Percentiles rank a stretch among this genome's conserved stretches.
phyloP scores from a whole-genome alignment of 2,329 filamentous ascomycete genomes.

The Daldinia eschscholtzii region DNA sequence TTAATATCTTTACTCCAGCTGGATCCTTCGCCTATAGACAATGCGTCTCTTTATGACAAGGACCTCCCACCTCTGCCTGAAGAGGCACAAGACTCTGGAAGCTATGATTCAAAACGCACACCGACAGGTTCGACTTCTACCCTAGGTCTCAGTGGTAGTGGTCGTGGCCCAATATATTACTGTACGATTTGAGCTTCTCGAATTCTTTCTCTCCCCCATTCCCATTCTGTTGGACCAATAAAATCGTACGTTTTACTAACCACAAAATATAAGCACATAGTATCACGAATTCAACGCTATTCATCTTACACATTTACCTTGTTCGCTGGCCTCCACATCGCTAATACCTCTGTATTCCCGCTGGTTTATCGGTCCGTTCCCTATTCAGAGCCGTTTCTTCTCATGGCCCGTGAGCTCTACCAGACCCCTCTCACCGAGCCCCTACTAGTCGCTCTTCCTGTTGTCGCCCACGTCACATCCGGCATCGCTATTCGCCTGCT shows the following conservation, averaged over 20 bases:
- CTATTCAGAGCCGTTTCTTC: constrained; percentile 84
- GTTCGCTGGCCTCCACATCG: constrained; percentile 81
- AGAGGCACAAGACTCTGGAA: constrained; percentile 53
- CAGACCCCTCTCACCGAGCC: constrained; percentile 86
- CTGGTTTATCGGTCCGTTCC: constrained; percentile 78
- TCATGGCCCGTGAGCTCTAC: constrained; percentile 92
- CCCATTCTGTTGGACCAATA: constrained; percentile 28
- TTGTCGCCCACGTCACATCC: constrained; percentile 80
- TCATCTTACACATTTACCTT: constrained; percentile 86
- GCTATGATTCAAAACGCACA: constrained; percentile 57
- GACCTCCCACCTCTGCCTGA: constrained; percentile 58
- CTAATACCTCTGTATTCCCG: constrained; percentile 85
- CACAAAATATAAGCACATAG: constrained; percentile 56
- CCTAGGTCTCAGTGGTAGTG: constrained; percentile 70
- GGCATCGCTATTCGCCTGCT: constrained; percentile 83
- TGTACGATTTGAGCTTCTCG: constrained; percentile 61
- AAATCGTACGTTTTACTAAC: constrained; percentile 34
- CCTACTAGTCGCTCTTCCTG: constrained; percentile 79
- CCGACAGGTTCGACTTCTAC: constrained; percentile 54
- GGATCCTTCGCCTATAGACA: constrained; percentile 83
- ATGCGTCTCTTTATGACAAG: constrained; percentile 62
- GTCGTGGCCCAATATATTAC: constrained; percentile 81
- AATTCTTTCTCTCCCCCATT: neutral
- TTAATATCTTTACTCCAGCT: constrained; percentile 78
- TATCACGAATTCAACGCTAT: constrained; percentile 85